Percentiles rank a stretch among this genome's conserved stretches.
These are phyloP conservation scores for Helicostylum pulchrum DNA, from an alignment of 192 early-diverging fungal genomes.

Conservation along the genomic window DNA sequence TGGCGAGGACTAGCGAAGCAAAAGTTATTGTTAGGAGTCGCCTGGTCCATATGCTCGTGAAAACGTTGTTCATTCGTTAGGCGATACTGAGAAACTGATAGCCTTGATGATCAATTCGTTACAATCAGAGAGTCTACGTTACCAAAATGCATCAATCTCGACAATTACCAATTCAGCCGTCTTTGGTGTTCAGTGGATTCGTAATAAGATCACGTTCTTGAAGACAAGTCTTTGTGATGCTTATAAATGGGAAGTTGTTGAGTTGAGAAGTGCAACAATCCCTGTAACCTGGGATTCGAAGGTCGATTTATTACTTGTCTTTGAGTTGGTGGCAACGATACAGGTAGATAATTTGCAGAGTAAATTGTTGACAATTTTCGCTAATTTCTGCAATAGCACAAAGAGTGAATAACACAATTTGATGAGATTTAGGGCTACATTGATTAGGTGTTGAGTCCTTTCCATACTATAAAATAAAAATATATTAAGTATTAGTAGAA, in stretches of 20 bases:
- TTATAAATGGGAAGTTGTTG: neutral
- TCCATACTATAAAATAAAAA: too few species aligned
- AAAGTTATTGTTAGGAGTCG: neutral
- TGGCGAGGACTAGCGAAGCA: neutral
- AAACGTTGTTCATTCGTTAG: neutral
- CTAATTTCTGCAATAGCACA: too few species aligned
- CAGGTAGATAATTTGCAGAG: too few species aligned
- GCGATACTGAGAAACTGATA: neutral
- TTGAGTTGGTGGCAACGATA: too few species aligned
- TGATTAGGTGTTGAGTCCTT: too few species aligned
- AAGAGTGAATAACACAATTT: too few species aligned
- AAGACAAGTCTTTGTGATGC: constrained; percentile 2
- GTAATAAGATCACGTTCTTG: constrained; percentile 4
- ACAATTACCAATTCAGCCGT: too few species aligned
- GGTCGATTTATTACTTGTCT: too few species aligned
- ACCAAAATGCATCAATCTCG: too few species aligned
- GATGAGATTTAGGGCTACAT: too few species aligned
- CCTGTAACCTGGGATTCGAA: neutral
- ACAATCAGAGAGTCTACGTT: neutral
- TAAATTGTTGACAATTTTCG: too few species aligned
- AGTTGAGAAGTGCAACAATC: constrained; percentile 9
- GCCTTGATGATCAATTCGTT: neutral
- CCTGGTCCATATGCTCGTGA: neutral
- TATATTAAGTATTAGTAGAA: too few species aligned
- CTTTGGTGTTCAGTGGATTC: neutral